Evolutionary conservation across 176 grass and related monocot genomes (phyloP).

Genomic region (Zoysia japonica): DNA sequence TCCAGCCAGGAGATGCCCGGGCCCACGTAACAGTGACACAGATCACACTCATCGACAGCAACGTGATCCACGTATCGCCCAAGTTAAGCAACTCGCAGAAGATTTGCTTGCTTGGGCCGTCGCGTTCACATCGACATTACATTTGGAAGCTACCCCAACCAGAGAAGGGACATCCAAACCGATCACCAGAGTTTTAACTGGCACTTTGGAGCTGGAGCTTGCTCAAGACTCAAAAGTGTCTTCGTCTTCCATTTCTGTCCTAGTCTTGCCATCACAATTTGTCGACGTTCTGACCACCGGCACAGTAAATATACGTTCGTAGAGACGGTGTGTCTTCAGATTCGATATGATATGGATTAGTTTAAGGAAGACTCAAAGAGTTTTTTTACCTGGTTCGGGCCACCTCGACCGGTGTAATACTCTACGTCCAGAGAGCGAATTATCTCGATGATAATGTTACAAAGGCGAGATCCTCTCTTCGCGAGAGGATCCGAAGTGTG

Average conservation of each 20-base stretch:
- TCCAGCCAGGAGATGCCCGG: not conserved
- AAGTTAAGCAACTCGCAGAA: not conserved
- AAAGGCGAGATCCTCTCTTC: too few species aligned
- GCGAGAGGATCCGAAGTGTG: too few species aligned
- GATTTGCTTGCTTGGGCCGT: not conserved
- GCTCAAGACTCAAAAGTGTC: not conserved
- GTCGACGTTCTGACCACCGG: too few species aligned
- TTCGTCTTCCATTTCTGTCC: not conserved
- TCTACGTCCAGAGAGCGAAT: too few species aligned
- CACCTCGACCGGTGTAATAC: too few species aligned
- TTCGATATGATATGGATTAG: too few species aligned
- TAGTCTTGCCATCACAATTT: not conserved
- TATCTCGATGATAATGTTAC: too few species aligned
- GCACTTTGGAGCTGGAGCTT: not conserved
- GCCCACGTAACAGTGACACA: not conserved
- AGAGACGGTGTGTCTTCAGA: too few species aligned
- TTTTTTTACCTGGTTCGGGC: too few species aligned
- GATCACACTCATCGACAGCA: not conserved
- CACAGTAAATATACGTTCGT: too few species aligned
- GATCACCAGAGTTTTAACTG: too few species aligned
- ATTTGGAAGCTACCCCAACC: not conserved
- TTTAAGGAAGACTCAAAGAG: too few species aligned
- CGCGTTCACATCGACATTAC: not conserved
- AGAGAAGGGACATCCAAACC: not conserved
- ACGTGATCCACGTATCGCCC: not conserved